phyloP scores from a whole-genome alignment of 148 eudicot species.

The Silene latifolia region DNA sequence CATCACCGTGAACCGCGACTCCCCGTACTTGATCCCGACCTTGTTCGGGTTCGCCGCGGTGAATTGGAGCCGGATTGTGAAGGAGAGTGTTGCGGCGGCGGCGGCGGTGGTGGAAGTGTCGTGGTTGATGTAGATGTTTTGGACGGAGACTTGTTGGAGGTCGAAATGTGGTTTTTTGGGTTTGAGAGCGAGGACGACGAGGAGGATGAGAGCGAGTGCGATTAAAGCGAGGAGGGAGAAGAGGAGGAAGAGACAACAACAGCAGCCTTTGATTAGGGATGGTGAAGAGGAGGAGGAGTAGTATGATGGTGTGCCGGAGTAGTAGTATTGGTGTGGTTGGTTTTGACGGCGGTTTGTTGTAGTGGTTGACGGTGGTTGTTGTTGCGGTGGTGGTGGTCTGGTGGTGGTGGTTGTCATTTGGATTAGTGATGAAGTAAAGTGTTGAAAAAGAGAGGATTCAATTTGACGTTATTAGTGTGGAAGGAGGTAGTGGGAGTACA shows the following conservation, averaged over 20 bases:
- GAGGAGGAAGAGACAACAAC: constrained; percentile 89
- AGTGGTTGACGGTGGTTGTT: constrained; percentile 3
- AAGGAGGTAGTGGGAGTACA: too few relatives aligned
- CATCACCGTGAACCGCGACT: constrained; percentile 71
- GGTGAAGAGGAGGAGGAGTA: constrained; percentile 50
- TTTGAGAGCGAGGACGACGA: constrained; percentile 71
- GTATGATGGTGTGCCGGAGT: constrained; percentile 39
- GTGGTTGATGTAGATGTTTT: constrained; percentile 51
- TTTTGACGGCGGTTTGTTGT: constrained; percentile 14
- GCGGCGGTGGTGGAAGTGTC: constrained; percentile 24
- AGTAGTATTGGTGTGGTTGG: constrained; percentile 35
- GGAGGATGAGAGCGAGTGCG: constrained; percentile 62
- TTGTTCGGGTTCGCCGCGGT: constrained; percentile 80
- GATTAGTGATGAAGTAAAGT: neutral
- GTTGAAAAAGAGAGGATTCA: neutral
- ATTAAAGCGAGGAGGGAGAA: constrained; percentile 71
- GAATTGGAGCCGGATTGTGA: constrained; percentile 55
- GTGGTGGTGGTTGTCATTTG: neutral
- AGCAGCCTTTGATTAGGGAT: constrained; percentile 76
- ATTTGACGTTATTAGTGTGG: too few relatives aligned
- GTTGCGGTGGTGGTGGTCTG: constrained; percentile 7
- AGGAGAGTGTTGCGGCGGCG: constrained; percentile 52
- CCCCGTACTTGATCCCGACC: constrained; percentile 82
- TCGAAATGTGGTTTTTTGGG: constrained; percentile 86
- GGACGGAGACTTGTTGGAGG: constrained; percentile 76